phyloP scores from a whole-genome alignment of 2,329 filamentous ascomycete species.

The Fusarium brachygibbosum region DNA sequence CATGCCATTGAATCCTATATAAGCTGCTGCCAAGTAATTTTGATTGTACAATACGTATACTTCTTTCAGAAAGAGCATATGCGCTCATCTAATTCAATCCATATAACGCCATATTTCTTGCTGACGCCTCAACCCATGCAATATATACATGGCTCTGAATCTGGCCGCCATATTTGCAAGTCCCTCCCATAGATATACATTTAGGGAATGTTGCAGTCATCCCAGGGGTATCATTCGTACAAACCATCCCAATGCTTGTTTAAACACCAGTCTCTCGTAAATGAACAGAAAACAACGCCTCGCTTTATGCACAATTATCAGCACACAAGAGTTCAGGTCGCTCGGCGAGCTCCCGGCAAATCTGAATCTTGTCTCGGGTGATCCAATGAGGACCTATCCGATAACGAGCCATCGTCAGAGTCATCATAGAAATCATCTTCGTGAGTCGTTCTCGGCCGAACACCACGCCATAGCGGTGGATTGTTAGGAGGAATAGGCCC shows the following conservation, averaged over 20 bases:
- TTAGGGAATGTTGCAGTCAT: conserved; percentile 14
- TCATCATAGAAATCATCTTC: conserved; percentile 52
- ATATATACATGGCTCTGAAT: not conserved
- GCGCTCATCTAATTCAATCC: not conserved
- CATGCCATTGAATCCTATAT: not conserved
- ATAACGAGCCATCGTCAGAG: conserved; percentile 51
- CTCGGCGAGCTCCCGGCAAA: conserved; percentile 40
- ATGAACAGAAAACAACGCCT: conserved; percentile 43
- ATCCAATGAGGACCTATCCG: conserved; percentile 50
- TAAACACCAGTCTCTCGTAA: conserved; percentile 19
- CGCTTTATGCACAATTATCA: conserved; percentile 50
- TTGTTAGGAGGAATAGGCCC: conserved; percentile 50
- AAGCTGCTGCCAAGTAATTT: not conserved
- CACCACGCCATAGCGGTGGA: conserved; percentile 61
- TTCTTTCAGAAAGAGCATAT: not conserved
- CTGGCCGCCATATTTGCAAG: not conserved
- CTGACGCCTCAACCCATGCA: not conserved
- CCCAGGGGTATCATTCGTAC: conserved; percentile 37
- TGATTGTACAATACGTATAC: not conserved
- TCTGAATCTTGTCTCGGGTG: conserved; percentile 48
- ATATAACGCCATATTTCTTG: conserved; percentile 19
- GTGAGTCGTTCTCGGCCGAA: conserved; percentile 52
- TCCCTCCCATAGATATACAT: conserved; percentile 16
- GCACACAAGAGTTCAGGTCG: conserved; percentile 29
- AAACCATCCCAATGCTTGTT: conserved; percentile 26